Evolutionary conservation across 169 alveolate genomes (phyloP), one percentile per base, ranked within the genome.

Genomic region (Cryptosporidium xiaoi): DNA sequence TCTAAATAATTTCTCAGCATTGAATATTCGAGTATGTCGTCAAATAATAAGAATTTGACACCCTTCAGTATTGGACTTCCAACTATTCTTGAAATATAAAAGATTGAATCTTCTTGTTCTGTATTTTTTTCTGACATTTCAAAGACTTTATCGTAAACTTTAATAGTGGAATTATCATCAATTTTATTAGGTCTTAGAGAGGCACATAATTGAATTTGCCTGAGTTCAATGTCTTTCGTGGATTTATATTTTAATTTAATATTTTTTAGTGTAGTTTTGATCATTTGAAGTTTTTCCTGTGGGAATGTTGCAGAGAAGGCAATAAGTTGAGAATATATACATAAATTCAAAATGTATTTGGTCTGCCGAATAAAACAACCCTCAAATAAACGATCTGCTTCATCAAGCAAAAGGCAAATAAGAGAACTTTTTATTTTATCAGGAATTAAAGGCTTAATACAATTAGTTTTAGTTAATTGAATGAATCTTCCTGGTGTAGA

Each of bases 251-350:
- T 51, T 51, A 12, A 3, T 27, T 20, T 69, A 33, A 62, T 24
- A 18, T 60, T 34, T 46, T 40, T 33, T 60, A 77, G 36, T 44
- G 20, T 62, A 24, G 55, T 18, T n/a, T 48, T 56, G 2, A 77
- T 20, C 10, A 34, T 18, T n/a, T 77, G 87, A 15, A 77, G 55
- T 12, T 56, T 77, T 29, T 77, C 64, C 15, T 67, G 56, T 18
- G 93, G 90, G 71, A 90, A 90, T 12, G 93, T 90, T 7, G 93
- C 93, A 33, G 93, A 90, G 64, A 53, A 71, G 15, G 92, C 93
- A 31, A 84, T 16, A 34, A 90, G 58, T 44, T 83, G 93, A 2
- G 53, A 66, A 20, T 58, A 27, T 62, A 82, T 20, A 77, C 71
- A 58, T 16, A 46, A 29, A 13, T 58, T 64, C 48, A 51, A 66